A percentile compares a stretch with the other conserved stretches of the same genome.
phyloP scores from a whole-genome alignment of 108 stramenopile genomes.

The Conticribra weissflogii region DNA sequence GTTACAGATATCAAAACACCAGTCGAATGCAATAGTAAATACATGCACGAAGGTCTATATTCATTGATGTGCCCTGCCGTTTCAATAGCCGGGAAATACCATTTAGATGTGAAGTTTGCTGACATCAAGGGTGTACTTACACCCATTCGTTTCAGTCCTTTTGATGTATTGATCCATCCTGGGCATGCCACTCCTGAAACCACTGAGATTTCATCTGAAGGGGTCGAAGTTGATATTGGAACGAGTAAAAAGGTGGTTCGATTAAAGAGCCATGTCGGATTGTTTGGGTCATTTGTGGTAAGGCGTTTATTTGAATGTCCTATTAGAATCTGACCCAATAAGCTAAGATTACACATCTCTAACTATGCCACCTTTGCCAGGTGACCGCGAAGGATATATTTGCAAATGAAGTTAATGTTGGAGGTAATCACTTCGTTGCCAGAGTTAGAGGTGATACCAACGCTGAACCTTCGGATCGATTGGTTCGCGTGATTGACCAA shows the following conservation, averaged over 20 bases:
- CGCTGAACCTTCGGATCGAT: not conserved
- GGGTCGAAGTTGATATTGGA: not conserved
- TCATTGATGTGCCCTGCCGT: slow-evolving; percentile 11
- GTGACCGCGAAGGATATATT: slow-evolving; percentile 21
- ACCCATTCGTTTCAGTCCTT: slow-evolving; percentile 29
- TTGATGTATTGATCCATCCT: slow-evolving; percentile 16
- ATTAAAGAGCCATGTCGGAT: slow-evolving; percentile 11
- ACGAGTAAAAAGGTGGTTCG: not conserved
- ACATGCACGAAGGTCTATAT: slow-evolving; percentile 10
- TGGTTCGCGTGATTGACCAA: slow-evolving; percentile 23
- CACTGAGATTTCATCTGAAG: slow-evolving; percentile 15
- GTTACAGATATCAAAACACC: not conserved
- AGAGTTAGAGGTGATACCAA: slow-evolving; percentile 13
- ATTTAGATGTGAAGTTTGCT: slow-evolving; percentile 4
- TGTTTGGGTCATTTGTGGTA: slow-evolving; percentile 21
- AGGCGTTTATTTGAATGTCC: not conserved
- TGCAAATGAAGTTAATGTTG: slow-evolving; percentile 9
- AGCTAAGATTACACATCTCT: too few species aligned
- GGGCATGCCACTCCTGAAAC: slow-evolving; percentile 23
- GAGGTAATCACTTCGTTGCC: slow-evolving; percentile 23
- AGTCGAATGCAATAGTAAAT: slow-evolving; percentile 4
- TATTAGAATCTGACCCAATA: too few species aligned
- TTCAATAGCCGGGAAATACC: slow-evolving; percentile 1
- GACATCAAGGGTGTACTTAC: not conserved
- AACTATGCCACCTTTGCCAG: not conserved